These are phyloP conservation scores for Hypoxylon sp. DNA, from an alignment of 2,329 filamentous ascomycete genomes.

Conservation along the genomic window DNA sequence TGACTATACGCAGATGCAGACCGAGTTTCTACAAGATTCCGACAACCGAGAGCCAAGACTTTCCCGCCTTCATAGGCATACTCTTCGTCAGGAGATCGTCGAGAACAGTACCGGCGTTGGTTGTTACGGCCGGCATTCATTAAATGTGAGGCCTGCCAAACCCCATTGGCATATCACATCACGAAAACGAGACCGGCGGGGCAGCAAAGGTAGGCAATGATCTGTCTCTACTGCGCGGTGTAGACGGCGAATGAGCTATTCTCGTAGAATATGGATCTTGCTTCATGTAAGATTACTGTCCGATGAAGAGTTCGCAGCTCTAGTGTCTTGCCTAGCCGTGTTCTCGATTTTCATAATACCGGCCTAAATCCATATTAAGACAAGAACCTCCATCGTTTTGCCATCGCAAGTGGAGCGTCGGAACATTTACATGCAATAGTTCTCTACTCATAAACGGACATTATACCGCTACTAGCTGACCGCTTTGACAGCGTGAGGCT, in stretches of 20 bases:
- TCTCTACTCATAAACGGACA: conserved; percentile 28
- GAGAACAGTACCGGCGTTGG: conserved; percentile 15
- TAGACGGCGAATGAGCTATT: conserved; percentile 20
- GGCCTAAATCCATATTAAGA: conserved; percentile 32
- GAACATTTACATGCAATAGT: conserved; percentile 40
- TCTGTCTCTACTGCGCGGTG: conserved; percentile 21
- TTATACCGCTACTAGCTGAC: conserved; percentile 34
- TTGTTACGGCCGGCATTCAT: conserved; percentile 10
- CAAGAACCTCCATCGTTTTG: conserved; percentile 24
- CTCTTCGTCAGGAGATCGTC: conserved; percentile 22
- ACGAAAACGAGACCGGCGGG: conserved; percentile 27
- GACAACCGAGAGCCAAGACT: conserved; percentile 29
- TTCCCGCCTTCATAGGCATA: neutral
- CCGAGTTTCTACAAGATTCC: conserved; percentile 5
- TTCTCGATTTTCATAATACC: conserved; percentile 24
- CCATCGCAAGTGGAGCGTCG: conserved; percentile 39
- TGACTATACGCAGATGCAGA: conserved; percentile 11
- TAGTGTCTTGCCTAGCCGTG: conserved; percentile 24
- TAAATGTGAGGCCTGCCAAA: conserved; percentile 17
- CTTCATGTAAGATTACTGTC: conserved; percentile 43
- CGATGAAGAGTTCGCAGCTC: conserved; percentile 39
- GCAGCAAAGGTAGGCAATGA: conserved; percentile 23
- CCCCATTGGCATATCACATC: conserved; percentile 24
- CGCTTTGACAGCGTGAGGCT: conserved; percentile 35
- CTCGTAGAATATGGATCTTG: conserved; percentile 43